These are phyloP conservation scores for Eucalyptus curtisii DNA, from an alignment of 345 rosid species.

Conservation along the genomic window DNA sequence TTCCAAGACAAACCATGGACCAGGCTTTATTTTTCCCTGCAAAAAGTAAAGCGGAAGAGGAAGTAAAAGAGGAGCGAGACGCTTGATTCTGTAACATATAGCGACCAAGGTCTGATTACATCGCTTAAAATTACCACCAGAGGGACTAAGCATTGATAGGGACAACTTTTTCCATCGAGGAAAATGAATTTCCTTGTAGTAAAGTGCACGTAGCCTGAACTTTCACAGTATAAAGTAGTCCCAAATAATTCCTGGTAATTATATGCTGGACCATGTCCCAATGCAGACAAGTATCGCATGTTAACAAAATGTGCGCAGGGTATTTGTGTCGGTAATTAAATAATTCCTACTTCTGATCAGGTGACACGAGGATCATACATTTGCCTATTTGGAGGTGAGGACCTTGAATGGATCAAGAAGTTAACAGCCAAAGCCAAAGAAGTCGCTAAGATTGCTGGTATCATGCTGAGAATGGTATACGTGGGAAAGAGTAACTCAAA, in stretches of 20 bases:
- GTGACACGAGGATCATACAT: not conserved
- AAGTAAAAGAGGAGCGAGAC: not conserved
- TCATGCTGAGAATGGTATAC: constrained; percentile 2
- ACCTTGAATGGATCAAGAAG: constrained; percentile 18
- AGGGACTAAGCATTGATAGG: not conserved
- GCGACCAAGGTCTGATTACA: not conserved
- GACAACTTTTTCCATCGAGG: not conserved
- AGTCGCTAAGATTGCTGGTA: not conserved
- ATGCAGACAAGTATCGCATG: not conserved
- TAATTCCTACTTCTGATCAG: not conserved
- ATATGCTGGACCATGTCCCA: not conserved
- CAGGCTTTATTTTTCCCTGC: not conserved
- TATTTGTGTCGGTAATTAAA: not conserved
- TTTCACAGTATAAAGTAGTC: not conserved
- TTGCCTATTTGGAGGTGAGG: constrained; percentile 24
- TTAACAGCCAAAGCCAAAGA: constrained; percentile 1
- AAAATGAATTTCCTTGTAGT: not conserved
- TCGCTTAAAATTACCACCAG: not conserved
- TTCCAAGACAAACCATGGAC: not conserved
- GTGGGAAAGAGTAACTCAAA: constrained; percentile 16
- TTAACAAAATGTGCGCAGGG: not conserved
- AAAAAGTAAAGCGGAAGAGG: not conserved
- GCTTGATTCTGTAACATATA: not conserved
- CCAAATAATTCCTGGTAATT: not conserved
- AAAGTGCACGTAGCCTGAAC: not conserved